Evolutionary conservation across 1,139 yeast genomes (phyloP), one percentile per base, ranked within the genome.

Genomic region (Sugiyamaella japonica): DNA sequence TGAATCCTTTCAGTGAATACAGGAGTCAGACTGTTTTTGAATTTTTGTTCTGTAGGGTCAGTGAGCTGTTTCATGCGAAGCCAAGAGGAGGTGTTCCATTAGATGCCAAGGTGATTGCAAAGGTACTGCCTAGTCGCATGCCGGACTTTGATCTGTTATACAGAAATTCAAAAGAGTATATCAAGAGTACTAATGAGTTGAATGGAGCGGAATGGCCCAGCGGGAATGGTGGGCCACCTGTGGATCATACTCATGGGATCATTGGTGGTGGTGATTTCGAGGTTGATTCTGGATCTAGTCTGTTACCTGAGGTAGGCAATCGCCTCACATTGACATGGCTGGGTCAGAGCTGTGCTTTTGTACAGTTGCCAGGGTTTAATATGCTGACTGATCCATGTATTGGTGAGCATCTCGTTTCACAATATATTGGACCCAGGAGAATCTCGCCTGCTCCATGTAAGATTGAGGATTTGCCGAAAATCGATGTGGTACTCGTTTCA

Each of bases 1-100:
- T 89, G 53, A 91, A 91, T 66, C 98, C 98, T 1, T 91, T 91
- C 66, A 80, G 80, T n/a, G 97, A 91, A 66, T 91, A 91, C 67
- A 76, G 97, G 48, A 86, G 91, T 2, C 97, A 90, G 70, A 89
- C 97, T 0, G 78, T 89, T 6, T 87, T 88, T 67, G 97, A 91
- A 72, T 91, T 90, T 70, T 73, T 88, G 36, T 74, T 81, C 44
- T 87, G 90, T 56, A 73, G 97, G 31, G 59, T 89, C 3, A 70
- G 84, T 58, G 97, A 90, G 67, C 67, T 89, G 6, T 78, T 86
- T 61, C 89, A 86, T 62, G 73, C 79, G 53, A 74, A 79, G 39
- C 84, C 85, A 51, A 83, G 95, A 23, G 93, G 89, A 37, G 82
- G 83, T 2, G 79, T 86, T 7, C 89, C 88, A 0, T 68, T 71